Conservation (phyloP, 2,329 filamentous ascomycete species). For the Coniosporium tulheliwenetii region DNA sequence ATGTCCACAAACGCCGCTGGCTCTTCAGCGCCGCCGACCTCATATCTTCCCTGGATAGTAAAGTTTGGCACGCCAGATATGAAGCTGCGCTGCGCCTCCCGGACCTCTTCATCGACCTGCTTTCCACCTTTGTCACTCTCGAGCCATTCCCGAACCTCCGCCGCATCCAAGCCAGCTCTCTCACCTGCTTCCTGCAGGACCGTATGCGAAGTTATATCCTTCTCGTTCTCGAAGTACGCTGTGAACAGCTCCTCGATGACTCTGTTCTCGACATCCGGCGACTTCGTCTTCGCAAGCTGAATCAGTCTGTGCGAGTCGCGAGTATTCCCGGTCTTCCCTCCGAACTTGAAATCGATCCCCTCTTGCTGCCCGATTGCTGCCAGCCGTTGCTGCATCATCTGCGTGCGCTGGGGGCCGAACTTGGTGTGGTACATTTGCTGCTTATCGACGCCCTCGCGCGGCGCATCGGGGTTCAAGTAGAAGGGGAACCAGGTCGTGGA, state of each 20-base stretch:
- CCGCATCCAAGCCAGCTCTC: constrained; percentile 25
- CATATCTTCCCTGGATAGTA: constrained; percentile 51
- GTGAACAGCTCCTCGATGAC: constrained; percentile 49
- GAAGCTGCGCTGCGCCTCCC: constrained; percentile 27
- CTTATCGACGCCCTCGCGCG: constrained; percentile 37
- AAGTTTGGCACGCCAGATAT: constrained; percentile 63
- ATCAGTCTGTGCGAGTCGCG: constrained; percentile 65
- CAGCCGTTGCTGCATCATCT: constrained; percentile 43
- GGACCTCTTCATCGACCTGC: constrained; percentile 30
- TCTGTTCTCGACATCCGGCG: constrained; percentile 37
- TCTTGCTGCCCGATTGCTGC: constrained; percentile 41
- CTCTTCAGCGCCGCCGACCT: constrained; percentile 59
- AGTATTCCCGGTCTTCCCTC: constrained; percentile 59
- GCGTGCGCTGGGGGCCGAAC: constrained; percentile 46
- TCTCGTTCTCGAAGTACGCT: constrained; percentile 33
- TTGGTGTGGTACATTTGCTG: constrained; percentile 43
- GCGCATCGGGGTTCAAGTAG: constrained; percentile 56
- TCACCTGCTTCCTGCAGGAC: constrained; percentile 24
- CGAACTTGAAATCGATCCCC: constrained; percentile 59
- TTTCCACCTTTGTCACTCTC: constrained; percentile 25
- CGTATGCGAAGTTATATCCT: constrained; percentile 28
- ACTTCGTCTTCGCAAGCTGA: constrained; percentile 47
- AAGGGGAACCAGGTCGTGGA: constrained; percentile 62
- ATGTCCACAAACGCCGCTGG: constrained; percentile 48
- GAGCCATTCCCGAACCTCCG: constrained; percentile 27